phyloP scores from a whole-genome alignment of 202 grass and related monocot genomes.

The Tripidium arundinaceum region DNA sequence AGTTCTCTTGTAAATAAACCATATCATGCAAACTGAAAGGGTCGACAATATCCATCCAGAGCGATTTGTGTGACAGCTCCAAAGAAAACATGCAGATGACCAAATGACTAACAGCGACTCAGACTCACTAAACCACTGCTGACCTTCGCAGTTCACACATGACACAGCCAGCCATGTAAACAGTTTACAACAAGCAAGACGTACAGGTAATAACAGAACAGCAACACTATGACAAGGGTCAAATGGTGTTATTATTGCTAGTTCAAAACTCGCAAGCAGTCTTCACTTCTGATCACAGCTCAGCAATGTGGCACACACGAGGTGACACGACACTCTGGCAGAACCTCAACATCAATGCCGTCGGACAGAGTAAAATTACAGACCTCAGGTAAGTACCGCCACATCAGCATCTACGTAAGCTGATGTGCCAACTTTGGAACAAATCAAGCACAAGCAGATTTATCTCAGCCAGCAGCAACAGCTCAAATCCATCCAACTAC shows the following conservation, averaged over 20 bases:
- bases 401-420: conserved; percentile 35
- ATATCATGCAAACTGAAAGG: too few relatives aligned
- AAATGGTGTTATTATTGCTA: neutral
- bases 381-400: conserved; percentile 5
- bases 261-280: conserved; percentile 21
- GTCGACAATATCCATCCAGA: too few relatives aligned
- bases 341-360: conserved; percentile 12
- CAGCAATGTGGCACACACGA: too few relatives aligned
- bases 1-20: too few relatives aligned
- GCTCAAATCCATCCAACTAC: conserved; percentile 40
- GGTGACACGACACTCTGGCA: neutral
- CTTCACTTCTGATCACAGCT: neutral
- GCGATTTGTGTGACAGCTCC: too few relatives aligned
- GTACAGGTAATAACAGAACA: neutral
- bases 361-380: conserved; percentile 22
- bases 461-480: conserved; percentile 29
- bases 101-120: too few relatives aligned
- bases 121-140: too few relatives aligned
- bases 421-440: conserved; percentile 33
- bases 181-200: neutral
- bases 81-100: too few relatives aligned
- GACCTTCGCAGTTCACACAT: neutral
- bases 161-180: neutral
- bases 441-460: conserved; percentile 45
- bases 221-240: neutral